Conservation (phyloP, 1,284 basidiomycete species). For the Earliella scabrosa region DNA sequence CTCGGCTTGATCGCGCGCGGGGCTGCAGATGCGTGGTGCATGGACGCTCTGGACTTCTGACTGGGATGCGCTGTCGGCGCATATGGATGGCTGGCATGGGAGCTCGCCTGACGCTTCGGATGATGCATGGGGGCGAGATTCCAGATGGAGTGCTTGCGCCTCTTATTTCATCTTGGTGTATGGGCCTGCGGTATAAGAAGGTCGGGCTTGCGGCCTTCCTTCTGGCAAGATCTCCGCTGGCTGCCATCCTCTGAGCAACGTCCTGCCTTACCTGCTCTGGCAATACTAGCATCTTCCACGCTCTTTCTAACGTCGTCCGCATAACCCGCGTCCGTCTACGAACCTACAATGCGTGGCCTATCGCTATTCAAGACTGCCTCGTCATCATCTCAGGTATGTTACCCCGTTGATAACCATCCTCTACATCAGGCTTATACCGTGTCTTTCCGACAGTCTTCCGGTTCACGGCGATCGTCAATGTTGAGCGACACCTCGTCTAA, state of each 20-base stretch:
- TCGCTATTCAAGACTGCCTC: conserved; percentile 21
- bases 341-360: conserved; percentile 14
- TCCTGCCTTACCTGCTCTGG: conserved; percentile 1
- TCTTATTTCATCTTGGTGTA: conserved; percentile 3
- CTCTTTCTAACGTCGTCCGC: neutral
- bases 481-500: conserved; percentile 6
- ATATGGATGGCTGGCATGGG: conserved; percentile 8
- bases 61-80: conserved; percentile 9
- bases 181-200: conserved; percentile 20
- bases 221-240: neutral
- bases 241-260: neutral
- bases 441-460: conserved; percentile 12
- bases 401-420: neutral
- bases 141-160: conserved; percentile 12
- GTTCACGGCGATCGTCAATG: conserved; percentile 12
- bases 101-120: neutral
- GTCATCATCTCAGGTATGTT: conserved; percentile 16
- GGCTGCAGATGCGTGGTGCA: too few relatives aligned
- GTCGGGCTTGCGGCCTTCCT: neutral
- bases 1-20: conserved; percentile 14
- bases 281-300: neutral
- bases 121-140: neutral
- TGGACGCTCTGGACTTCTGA: neutral
- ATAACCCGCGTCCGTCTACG: neutral
- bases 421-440: too few relatives aligned